phyloP scores from a whole-genome alignment of 1,284 basidiomycete species.

The Naganishia liquefaciens region DNA sequence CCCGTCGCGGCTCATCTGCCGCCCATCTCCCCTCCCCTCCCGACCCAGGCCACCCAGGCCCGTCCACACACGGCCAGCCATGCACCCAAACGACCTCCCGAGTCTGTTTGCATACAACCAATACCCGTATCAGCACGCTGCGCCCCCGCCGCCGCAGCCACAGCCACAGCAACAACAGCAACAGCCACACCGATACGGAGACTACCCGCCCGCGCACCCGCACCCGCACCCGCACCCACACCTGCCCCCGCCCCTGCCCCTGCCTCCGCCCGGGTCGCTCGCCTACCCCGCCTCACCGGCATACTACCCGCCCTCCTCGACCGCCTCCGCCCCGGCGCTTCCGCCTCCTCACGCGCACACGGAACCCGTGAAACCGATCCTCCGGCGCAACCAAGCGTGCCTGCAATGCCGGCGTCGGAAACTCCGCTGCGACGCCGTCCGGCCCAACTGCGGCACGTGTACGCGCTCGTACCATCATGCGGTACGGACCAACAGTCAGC shows the following conservation, averaged over 20 bases:
- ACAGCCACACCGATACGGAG: neutral
- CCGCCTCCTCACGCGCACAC: neutral
- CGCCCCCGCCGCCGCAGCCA: too few species aligned
- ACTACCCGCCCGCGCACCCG: neutral
- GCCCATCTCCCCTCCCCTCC: neutral
- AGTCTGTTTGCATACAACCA: neutral
- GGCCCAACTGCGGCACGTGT: slow-evolving; percentile 52
- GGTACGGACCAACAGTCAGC: slow-evolving; percentile 18
- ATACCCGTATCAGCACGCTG: neutral
- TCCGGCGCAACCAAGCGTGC: slow-evolving; percentile 42
- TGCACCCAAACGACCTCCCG: neutral
- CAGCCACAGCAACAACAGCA: too few species aligned
- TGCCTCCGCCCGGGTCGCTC: neutral
- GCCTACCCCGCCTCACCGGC: neutral
- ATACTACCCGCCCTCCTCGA: neutral
- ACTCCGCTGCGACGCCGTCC: slow-evolving; percentile 34
- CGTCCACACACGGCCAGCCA: neutral
- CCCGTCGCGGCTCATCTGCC: too few species aligned
- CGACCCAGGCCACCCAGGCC: neutral
- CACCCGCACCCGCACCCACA: neutral
- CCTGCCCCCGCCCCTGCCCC: too few species aligned
- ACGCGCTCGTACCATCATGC: slow-evolving; percentile 48
- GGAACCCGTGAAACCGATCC: slow-evolving; percentile 26
- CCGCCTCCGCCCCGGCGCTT: neutral
- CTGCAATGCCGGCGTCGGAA: slow-evolving; percentile 40